These are phyloP conservation scores for Erodium maritimum DNA, from an alignment of 345 rosid species.

Conservation along the genomic window DNA sequence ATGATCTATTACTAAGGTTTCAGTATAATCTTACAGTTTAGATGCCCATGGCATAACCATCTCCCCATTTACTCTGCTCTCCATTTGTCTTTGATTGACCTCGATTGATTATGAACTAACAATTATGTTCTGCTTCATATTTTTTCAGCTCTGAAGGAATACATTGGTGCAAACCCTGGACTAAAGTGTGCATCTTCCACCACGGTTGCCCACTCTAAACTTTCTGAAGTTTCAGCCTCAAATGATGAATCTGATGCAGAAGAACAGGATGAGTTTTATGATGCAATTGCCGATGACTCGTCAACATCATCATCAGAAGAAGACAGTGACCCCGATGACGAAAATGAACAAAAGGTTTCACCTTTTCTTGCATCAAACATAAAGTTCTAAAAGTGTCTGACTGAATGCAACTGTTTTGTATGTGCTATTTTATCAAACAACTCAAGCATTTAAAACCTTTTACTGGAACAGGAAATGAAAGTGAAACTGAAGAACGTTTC, in stretches of 20 bases:
- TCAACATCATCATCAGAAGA: slow-evolving; percentile 64
- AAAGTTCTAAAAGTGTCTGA: background rate
- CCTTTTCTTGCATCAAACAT: slow-evolving; percentile 2
- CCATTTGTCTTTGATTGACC: background rate
- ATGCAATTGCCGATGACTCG: slow-evolving; percentile 57
- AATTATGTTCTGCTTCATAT: slow-evolving; percentile 10
- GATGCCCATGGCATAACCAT: no score
- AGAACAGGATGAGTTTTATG: slow-evolving; percentile 76
- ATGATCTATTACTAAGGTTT: no score
- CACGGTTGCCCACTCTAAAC: slow-evolving; percentile 42
- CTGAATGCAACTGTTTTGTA: background rate
- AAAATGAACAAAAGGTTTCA: slow-evolving; percentile 32
- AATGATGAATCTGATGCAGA: slow-evolving; percentile 43
- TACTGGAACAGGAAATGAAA: slow-evolving; percentile 37
- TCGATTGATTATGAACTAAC: slow-evolving; percentile 1
- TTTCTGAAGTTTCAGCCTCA: slow-evolving; percentile 28
- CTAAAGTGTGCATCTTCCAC: slow-evolving; percentile 41
- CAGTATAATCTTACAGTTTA: no score
- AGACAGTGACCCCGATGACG: slow-evolving; percentile 45
- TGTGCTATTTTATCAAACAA: background rate
- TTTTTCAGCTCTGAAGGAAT: slow-evolving; percentile 79
- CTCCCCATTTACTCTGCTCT: no score
- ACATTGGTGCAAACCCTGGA: slow-evolving; percentile 81
- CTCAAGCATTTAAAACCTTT: slow-evolving; percentile 10
- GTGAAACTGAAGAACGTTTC: slow-evolving; percentile 74